phyloP scores from a whole-genome alignment of 2,329 filamentous ascomycete species.

The Aspergillus transmontanensis region DNA sequence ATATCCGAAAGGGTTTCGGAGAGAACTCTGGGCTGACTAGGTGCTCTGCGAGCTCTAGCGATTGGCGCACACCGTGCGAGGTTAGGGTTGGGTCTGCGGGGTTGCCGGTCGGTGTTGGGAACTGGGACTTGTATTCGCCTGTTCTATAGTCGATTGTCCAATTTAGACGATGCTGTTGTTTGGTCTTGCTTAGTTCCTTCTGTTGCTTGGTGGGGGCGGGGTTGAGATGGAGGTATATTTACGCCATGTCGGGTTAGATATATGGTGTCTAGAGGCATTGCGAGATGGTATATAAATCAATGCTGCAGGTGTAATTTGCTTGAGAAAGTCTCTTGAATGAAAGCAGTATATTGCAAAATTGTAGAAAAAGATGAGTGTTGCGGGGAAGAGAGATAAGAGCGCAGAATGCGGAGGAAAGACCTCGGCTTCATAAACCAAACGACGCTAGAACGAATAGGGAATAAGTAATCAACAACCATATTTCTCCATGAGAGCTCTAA shows the following conservation, averaged over 20 bases:
- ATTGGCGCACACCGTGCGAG: constrained; percentile 81
- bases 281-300: neutral
- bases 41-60: constrained; percentile 68
- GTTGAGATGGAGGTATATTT: constrained; percentile 41
- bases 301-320: neutral
- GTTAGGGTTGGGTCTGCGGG: constrained; percentile 85
- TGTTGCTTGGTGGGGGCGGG: neutral
- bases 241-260: constrained; percentile 77
- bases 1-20: constrained; percentile 60
- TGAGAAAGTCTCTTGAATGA: neutral
- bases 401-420: neutral
- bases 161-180: constrained; percentile 78
- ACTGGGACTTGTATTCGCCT: constrained; percentile 72
- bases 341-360: neutral
- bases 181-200: neutral
- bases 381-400: neutral
- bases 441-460: neutral
- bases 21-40: constrained; percentile 32
- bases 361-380: neutral
- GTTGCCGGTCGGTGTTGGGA: constrained; percentile 83
- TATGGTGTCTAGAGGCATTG: constrained; percentile 70
- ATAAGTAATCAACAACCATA: neutral
- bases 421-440: neutral
- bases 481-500: too few species aligned
- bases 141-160: constrained; percentile 83